Evolutionary conservation across 176 grass and related monocot species (phyloP).

Genomic region (Tillandsia leiboldiana): DNA sequence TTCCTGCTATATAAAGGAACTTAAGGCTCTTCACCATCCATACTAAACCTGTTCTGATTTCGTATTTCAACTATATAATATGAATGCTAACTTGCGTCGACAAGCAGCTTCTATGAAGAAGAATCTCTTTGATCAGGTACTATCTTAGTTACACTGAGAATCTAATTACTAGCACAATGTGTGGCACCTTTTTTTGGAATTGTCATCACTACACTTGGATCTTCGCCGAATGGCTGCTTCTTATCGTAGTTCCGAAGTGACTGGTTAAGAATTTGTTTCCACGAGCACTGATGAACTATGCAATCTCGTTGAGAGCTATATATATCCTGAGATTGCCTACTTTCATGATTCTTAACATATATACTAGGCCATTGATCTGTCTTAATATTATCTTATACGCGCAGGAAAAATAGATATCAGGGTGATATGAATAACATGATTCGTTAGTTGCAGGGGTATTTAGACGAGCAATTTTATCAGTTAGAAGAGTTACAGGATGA

Average conservation of each 20-base stretch:
- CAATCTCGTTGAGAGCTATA: too few species aligned
- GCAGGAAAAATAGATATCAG: neutral
- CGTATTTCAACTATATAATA: conserved; percentile 33
- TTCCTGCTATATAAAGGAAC: conserved; percentile 53
- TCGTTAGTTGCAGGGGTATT: conserved; percentile 55
- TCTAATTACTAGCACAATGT: conserved; percentile 9
- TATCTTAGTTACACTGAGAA: conserved; percentile 21
- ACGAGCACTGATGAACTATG: too few species aligned
- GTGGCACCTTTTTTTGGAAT: conserved; percentile 6
- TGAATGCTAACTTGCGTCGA: conserved; percentile 61
- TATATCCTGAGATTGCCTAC: too few species aligned
- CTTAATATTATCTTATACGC: conserved; percentile 14
- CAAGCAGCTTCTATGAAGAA: conserved; percentile 87
- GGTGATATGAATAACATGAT: conserved; percentile 3
- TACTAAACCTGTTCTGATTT: conserved; percentile 22
- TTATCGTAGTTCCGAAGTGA: too few species aligned
- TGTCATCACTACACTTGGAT: too few species aligned
- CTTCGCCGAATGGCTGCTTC: too few species aligned
- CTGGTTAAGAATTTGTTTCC: too few species aligned
- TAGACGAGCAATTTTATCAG: conserved; percentile 93
- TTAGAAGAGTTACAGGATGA: conserved; percentile 97
- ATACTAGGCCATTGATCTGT: too few species aligned
- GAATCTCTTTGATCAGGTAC: conserved; percentile 84
- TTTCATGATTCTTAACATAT: too few species aligned
- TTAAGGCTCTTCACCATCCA: conserved; percentile 15